phyloP scores from a whole-genome alignment of 495 filamentous ascomycete genomes.

The Pyrenula aspistea region DNA sequence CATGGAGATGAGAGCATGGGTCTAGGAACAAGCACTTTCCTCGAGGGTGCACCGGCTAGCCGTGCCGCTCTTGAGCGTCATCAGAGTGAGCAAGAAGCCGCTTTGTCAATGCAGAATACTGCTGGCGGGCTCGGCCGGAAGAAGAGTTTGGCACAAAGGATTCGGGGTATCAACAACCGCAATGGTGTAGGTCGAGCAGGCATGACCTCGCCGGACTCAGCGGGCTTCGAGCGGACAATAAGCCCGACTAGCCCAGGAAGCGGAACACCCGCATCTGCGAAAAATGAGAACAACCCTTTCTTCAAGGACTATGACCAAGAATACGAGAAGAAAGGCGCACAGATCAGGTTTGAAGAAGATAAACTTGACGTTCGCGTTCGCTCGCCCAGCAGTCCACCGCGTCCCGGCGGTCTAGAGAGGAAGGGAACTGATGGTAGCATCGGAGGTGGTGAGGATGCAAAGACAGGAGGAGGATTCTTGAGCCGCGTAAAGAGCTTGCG shows the following conservation, averaged over 20 bases:
- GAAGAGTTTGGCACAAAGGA: conserved; percentile 83
- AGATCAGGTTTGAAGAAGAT: conserved; percentile 43
- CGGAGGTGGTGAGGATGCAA: conserved; percentile 27
- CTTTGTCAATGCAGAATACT: conserved; percentile 13
- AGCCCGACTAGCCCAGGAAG: conserved; percentile 15
- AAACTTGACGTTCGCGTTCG: conserved; percentile 24
- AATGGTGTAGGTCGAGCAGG: conserved; percentile 37
- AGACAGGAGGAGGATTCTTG: conserved; percentile 53
- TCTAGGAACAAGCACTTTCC: conserved; percentile 86
- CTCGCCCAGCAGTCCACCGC: conserved; percentile 53
- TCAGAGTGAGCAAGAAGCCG: conserved; percentile 48
- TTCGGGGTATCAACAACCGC: conserved; percentile 53
- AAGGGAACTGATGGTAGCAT: conserved; percentile 52
- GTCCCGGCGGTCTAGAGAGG: conserved; percentile 46
- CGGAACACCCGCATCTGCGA: conserved; percentile 20
- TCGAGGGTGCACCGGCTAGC: conserved; percentile 88
- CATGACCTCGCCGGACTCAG: conserved; percentile 39
- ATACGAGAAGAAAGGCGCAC: conserved; percentile 56
- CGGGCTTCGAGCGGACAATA: conserved; percentile 2
- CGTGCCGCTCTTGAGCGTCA: conserved; percentile 69
- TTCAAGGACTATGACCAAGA: conserved; percentile 71
- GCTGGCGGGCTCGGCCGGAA: conserved; percentile 69
- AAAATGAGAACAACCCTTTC: conserved; percentile 67
- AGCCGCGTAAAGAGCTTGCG: conserved; percentile 83
- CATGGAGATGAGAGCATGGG: conserved; percentile 77